phyloP scores from a whole-genome alignment of 495 filamentous ascomycete genomes.

The Neurospora pannonica region DNA sequence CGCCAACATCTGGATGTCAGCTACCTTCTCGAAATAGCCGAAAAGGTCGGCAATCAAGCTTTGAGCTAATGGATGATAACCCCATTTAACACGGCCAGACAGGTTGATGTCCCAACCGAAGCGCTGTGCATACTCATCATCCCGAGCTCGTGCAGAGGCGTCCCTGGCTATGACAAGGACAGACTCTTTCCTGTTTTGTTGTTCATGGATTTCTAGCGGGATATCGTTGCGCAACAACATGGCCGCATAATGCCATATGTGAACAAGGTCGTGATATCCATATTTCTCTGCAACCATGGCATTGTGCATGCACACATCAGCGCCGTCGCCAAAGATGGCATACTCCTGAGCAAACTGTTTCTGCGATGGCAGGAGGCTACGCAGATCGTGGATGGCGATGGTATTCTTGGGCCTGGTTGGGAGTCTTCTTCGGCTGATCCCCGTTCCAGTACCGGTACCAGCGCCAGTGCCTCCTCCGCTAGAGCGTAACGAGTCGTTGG shows the following conservation, averaged over 20 bases:
- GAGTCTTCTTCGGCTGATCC: conserved; percentile 30
- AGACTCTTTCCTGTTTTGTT: conserved; percentile 37
- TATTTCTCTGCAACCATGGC: conserved; percentile 63
- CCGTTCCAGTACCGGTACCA: conserved; percentile 45
- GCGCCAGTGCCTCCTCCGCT: conserved; percentile 42
- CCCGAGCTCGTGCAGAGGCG: conserved; percentile 39
- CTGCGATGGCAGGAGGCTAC: conserved; percentile 64
- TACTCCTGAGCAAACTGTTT: conserved; percentile 67
- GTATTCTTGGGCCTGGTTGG: conserved; percentile 40
- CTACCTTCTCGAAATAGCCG: conserved; percentile 66
- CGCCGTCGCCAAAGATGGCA: conserved; percentile 69
- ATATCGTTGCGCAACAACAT: conserved; percentile 69
- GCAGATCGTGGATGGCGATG: conserved; percentile 62
- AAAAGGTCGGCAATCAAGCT: conserved; percentile 65
- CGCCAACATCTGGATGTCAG: conserved; percentile 86
- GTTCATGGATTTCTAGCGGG: conserved; percentile 51
- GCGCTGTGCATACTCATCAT: conserved; percentile 23
- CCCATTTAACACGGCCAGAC: conserved; percentile 71
- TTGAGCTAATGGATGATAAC: conserved; percentile 67
- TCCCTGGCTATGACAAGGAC: conserved; percentile 55
- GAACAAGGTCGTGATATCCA: conserved; percentile 64
- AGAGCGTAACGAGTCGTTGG: conserved; percentile 37
- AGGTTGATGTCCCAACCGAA: conserved; percentile 17
- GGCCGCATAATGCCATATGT: conserved; percentile 74
- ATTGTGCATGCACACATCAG: conserved; percentile 75